A percentile compares a stretch with the other conserved stretches of the same genome.
Evolutionary conservation across 176 grass and related monocot genomes (phyloP).

Genomic region (Puya raimondii): DNA sequence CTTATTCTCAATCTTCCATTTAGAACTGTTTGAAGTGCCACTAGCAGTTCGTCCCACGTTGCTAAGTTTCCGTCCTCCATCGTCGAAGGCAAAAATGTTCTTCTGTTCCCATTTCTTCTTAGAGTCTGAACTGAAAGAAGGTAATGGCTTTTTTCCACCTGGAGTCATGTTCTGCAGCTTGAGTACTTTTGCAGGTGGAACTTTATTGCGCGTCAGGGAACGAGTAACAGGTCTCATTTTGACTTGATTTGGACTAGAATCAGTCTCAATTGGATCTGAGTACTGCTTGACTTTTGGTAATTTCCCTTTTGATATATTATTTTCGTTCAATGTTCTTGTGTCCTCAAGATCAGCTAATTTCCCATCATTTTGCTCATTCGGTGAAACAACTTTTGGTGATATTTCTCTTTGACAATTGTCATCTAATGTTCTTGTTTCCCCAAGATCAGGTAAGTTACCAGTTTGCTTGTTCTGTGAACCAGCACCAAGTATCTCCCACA

Average conservation of each 20-base stretch:
- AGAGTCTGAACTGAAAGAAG: slow-evolving; percentile 36
- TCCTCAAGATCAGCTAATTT: not conserved
- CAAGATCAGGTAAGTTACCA: slow-evolving; percentile 27
- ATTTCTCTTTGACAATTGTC: slow-evolving; percentile 17
- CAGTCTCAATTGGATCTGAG: slow-evolving; percentile 76
- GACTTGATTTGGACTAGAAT: slow-evolving; percentile 60
- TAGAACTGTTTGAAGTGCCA: slow-evolving; percentile 30
- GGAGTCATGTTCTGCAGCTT: slow-evolving; percentile 28
- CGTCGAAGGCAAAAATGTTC: slow-evolving; percentile 44
- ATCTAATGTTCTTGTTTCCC: slow-evolving; percentile 7
- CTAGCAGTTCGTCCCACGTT: slow-evolving; percentile 26
- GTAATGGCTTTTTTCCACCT: slow-evolving; percentile 55
- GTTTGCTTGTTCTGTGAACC: slow-evolving; percentile 65
- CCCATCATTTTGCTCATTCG: not conserved
- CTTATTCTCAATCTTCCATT: slow-evolving; percentile 22
- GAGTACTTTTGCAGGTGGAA: slow-evolving; percentile 20
- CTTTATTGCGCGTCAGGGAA: slow-evolving; percentile 36
- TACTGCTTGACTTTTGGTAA: slow-evolving; percentile 43
- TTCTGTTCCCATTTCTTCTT: slow-evolving; percentile 35
- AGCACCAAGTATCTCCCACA: slow-evolving; percentile 82
- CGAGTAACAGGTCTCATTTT: slow-evolving; percentile 52
- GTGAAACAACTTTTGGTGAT: slow-evolving; percentile 7
- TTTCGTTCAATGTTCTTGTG: not conserved
- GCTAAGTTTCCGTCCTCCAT: slow-evolving; percentile 30
- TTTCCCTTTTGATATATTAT: slow-evolving; percentile 6